Evolutionary conservation across 768 basidiomycete genomes (phyloP), one percentile per base, ranked within the genome.

Genomic region (Termitomyces sp.): DNA sequence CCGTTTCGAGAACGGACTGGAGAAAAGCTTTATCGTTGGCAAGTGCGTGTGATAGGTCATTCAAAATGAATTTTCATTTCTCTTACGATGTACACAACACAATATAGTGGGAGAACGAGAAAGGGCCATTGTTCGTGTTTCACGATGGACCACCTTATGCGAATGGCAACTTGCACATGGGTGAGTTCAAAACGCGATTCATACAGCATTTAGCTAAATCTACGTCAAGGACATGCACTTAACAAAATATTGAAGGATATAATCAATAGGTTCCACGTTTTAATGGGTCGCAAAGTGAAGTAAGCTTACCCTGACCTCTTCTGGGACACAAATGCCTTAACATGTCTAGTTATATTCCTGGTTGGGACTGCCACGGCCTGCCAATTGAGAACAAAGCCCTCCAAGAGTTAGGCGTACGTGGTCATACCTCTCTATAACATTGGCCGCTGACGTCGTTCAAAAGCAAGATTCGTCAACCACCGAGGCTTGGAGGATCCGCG

Each of bases 91-190:
- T 20, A 32, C 48, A 26, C 22, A 47, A 32, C 48, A 26, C 22
- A 47, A 20, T 48, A 20, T 42, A 95, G 92, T 81, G 77, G 72
- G 74, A 84, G 59, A 84, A 90, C 64, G 81, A 76, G 13, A 74
- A 79, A 34, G 82, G 90, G 3, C 82, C 85, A 1, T 67, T 85
- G 31, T 98, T 94, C 65, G 87, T 97, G 13, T 76, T 95, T 52
- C 94, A 96, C 62, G 96, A 99, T 69, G 97, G 96, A 0, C 96
- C 96, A 32, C 97, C 97, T 0, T 98, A 98, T 66, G 96, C 96
- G 2, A 99, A 99, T 67, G 97, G 97, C 0, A 83, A 92, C 68
- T 74, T 99, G 42, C 96, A 99, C 68, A 94, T 95, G 78, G 96
- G 95, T 96, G 61, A 59, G 74, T 62, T 54, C 7, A 9, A 29